Conservation (phyloP, 2,329 filamentous ascomycete genomes). For the Cladobotryum protrusum region DNA sequence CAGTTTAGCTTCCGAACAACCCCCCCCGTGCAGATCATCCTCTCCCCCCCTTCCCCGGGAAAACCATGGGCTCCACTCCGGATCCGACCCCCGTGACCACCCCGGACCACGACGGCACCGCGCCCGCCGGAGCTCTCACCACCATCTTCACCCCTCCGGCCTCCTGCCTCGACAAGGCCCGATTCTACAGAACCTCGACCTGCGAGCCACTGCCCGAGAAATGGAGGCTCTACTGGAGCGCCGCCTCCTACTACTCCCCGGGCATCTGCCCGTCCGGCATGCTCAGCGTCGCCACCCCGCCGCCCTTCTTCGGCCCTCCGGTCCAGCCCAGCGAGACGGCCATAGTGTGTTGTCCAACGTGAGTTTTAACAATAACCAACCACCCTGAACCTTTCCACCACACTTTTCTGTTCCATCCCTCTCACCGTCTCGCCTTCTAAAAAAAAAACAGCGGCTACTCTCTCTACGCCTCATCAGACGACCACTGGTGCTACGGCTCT, state of each 20-base stretch:
- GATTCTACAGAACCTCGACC: not conserved
- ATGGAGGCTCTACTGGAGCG: not conserved
- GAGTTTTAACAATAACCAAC: too few relatives aligned
- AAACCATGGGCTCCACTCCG: not conserved
- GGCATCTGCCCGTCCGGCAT: conserved; percentile 1
- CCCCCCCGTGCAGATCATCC: not conserved
- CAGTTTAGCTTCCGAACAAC: too few relatives aligned
- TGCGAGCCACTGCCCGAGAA: not conserved
- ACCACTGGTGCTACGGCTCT: not conserved
- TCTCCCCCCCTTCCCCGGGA: not conserved
- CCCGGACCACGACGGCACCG: not conserved
- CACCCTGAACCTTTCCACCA: too few relatives aligned
- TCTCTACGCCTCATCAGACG: not conserved
- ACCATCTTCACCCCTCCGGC: conserved; percentile 1
- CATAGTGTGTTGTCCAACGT: conserved; percentile 2
- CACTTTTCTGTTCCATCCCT: too few relatives aligned
- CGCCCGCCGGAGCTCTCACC: not conserved
- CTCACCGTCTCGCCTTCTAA: not conserved
- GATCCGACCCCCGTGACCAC: not conserved
- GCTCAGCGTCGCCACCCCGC: not conserved
- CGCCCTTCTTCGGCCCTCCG: not conserved
- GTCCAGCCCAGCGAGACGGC: not conserved
- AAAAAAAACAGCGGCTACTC: not conserved
- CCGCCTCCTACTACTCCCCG: not conserved
- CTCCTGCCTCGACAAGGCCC: not conserved